These are phyloP conservation scores for Durotheca rogersii DNA, from an alignment of 495 filamentous ascomycete species.

Conservation along the genomic window DNA sequence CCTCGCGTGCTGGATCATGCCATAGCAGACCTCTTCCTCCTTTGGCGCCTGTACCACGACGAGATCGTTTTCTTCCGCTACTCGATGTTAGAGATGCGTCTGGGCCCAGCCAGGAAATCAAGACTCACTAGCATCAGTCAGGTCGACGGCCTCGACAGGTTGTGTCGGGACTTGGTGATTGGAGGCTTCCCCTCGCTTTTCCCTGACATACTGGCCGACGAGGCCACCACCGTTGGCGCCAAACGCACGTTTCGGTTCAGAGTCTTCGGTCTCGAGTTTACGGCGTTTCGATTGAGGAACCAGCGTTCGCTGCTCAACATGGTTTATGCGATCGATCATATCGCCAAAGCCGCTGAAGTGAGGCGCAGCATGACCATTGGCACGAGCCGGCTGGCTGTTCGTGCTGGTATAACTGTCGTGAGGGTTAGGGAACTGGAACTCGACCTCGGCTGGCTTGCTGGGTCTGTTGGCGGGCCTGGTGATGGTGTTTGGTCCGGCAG, in stretches of 20 bases:
- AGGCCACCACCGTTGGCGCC: conserved; percentile 52
- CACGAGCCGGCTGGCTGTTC: conserved; percentile 10
- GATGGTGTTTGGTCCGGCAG: conserved; percentile 11
- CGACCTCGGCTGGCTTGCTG: conserved; percentile 19
- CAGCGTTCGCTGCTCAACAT: conserved; percentile 62
- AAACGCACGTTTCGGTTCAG: conserved; percentile 44
- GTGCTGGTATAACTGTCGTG: conserved; percentile 17
- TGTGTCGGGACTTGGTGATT: conserved; percentile 33
- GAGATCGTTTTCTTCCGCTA: conserved; percentile 56
- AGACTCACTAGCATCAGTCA: conserved; percentile 56
- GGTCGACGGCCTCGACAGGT: conserved; percentile 58
- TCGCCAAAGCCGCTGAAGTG: conserved; percentile 41
- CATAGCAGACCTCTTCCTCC: conserved; percentile 79
- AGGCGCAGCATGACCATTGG: conserved; percentile 6
- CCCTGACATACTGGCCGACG: conserved; percentile 64
- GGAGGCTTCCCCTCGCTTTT: conserved; percentile 50
- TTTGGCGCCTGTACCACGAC: conserved; percentile 44
- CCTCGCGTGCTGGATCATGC: conserved; percentile 67
- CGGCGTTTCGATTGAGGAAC: conserved; percentile 63
- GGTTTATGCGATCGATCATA: conserved; percentile 69
- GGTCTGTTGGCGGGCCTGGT: conserved; percentile 13
- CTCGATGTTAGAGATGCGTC: conserved; percentile 8
- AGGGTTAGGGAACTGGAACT: conserved; percentile 49
- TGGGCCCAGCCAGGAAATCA: not conserved
- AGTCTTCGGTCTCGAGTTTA: conserved; percentile 54